Percentiles rank a stretch among this genome's conserved stretches.
Evolutionary conservation across 371 early-diverging fungal genomes (phyloP).

Genomic region (Mucor lusitanicus): DNA sequence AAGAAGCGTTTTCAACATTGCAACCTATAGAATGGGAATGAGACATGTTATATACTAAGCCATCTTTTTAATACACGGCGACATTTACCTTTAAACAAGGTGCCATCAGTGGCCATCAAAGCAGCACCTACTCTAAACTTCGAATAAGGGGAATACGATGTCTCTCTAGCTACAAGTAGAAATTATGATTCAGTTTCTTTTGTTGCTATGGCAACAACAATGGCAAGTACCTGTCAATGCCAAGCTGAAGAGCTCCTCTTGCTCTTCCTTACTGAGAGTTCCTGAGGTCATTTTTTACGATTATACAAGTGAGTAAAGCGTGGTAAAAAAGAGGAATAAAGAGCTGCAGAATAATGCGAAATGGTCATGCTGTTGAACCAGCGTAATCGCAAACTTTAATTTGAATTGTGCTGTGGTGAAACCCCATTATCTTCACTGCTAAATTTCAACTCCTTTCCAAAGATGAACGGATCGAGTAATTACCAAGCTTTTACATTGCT

Average conservation of each 20-base stretch:
- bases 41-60: neutral
- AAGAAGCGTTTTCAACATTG: slow-evolving; percentile 85
- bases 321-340: neutral
- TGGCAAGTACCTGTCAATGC: slow-evolving; percentile 15
- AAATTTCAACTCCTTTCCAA: neutral
- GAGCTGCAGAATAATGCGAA: neutral
- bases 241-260: slow-evolving; percentile 7
- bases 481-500: neutral
- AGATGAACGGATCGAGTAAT: neutral
- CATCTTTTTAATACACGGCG: neutral
- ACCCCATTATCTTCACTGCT: neutral
- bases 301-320: neutral
- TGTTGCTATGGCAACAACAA: neutral
- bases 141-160: slow-evolving; percentile 79
- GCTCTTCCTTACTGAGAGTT: neutral
- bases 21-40: slow-evolving; percentile 50
- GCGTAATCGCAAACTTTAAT: neutral
- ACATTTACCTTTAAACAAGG: slow-evolving; percentile 57
- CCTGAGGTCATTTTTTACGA: neutral
- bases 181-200: neutral
- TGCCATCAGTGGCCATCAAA: slow-evolving; percentile 64
- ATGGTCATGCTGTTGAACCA: neutral
- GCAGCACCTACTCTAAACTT: slow-evolving; percentile 87
- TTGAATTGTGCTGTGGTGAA: neutral
- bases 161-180: slow-evolving; percentile 44